Percentiles rank a stretch among this genome's conserved stretches.
Conservation (phyloP, 116 monocot species). For the Cymodocea nodosa region DNA sequence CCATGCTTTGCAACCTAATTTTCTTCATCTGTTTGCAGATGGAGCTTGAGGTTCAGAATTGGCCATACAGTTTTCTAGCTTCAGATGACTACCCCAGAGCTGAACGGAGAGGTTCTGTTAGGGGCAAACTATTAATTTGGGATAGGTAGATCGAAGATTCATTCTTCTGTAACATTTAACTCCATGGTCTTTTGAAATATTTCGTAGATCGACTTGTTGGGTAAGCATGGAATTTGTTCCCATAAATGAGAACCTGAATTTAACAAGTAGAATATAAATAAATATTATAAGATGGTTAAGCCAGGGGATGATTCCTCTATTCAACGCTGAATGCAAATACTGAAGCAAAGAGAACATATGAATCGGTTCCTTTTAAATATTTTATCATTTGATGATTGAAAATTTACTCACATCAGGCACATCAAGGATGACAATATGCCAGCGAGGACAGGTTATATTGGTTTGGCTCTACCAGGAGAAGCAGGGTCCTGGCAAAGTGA, state of each 20-base stretch:
- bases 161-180: background rate
- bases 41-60: conserved; percentile 51
- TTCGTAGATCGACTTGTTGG: too few relatives aligned
- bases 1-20: background rate
- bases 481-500: conserved; percentile 91
- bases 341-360: background rate
- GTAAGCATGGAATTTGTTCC: too few relatives aligned
- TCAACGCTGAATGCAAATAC: background rate
- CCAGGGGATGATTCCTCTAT: background rate
- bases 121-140: conserved; percentile 55
- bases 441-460: conserved; percentile 52
- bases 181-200: background rate
- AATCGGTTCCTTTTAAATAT: background rate
- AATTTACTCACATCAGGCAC: conserved; percentile 20
- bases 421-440: conserved; percentile 28
- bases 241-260: too few relatives aligned
- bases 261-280: too few relatives aligned
- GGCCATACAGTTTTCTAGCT: conserved; percentile 76
- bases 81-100: conserved; percentile 66
- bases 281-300: too few relatives aligned
- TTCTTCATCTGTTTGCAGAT: conserved; percentile 24
- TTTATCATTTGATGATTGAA: background rate
- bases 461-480: conserved; percentile 82
- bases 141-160: conserved; percentile 37
- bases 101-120: conserved; percentile 60